A percentile compares a stretch with the other conserved stretches of the same genome.
Evolutionary conservation across 1,284 basidiomycete genomes (phyloP).

Genomic region (Puccinia triticina): DNA sequence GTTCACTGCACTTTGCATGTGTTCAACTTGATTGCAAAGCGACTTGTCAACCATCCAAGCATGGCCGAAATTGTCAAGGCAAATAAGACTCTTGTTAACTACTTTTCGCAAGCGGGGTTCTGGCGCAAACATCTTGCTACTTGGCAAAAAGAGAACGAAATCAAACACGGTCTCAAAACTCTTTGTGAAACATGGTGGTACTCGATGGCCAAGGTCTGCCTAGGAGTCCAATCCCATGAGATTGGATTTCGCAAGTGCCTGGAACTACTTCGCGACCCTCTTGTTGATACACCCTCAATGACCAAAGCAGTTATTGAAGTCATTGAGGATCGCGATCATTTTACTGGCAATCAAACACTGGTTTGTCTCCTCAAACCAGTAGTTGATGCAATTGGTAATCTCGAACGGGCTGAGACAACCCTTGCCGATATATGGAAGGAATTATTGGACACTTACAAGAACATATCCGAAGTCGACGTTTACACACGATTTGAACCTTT

Average conservation of each 20-base stretch:
- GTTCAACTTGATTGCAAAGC: not conserved
- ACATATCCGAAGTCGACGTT: not conserved
- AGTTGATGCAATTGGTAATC: not conserved
- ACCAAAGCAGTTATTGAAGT: not conserved
- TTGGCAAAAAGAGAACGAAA: not conserved
- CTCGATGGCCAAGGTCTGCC: slow-evolving; percentile 8
- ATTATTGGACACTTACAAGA: not conserved
- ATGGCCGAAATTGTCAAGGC: not conserved
- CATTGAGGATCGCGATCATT: slow-evolving; percentile 29
- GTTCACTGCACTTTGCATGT: slow-evolving; percentile 10
- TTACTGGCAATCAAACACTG: slow-evolving; percentile 33
- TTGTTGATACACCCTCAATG: slow-evolving; percentile 9
- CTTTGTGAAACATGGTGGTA: slow-evolving; percentile 10
- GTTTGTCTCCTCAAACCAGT: slow-evolving; percentile 13
- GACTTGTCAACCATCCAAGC: too few species aligned
- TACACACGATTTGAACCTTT: not conserved
- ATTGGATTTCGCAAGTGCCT: slow-evolving; percentile 17
- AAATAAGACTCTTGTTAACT: not conserved
- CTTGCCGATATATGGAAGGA: slow-evolving; percentile 37
- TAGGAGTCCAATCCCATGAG: slow-evolving; percentile 18
- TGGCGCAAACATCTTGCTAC: slow-evolving; percentile 14
- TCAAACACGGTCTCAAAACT: not conserved
- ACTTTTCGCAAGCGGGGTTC: not conserved
- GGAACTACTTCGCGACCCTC: not conserved
- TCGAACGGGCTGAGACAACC: slow-evolving; percentile 13